These are phyloP conservation scores for Microstegium vimineum DNA, from an alignment of 176 grass and related monocot genomes.

Conservation along the genomic window DNA sequence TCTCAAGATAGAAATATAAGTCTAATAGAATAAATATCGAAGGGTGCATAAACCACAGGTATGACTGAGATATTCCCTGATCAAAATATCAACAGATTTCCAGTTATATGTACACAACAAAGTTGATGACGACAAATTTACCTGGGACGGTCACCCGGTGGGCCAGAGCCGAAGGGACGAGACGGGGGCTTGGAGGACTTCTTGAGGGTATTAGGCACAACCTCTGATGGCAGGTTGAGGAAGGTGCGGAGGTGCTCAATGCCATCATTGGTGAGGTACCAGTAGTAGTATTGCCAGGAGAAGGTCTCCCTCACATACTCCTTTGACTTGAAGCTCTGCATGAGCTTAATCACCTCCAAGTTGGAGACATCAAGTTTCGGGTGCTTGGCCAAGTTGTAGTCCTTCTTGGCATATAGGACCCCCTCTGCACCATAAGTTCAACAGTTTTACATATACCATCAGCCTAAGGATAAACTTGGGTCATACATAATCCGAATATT, in stretches of 20 bases:
- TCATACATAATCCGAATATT: not conserved
- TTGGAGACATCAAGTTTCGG: conserved; percentile 72
- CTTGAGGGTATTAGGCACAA: conserved; percentile 87
- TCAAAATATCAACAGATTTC: not conserved
- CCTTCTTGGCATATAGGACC: conserved; percentile 85
- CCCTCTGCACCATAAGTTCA: conserved; percentile 49
- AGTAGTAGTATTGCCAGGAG: conserved; percentile 90
- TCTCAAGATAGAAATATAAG: not conserved
- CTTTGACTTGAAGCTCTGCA: conserved; percentile 99
- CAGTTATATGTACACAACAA: not conserved
- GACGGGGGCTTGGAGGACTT: conserved; percentile 80
- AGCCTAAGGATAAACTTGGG: not conserved
- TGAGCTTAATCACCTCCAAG: conserved; percentile 92
- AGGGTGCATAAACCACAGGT: not conserved
- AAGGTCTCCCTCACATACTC: conserved; percentile 93
- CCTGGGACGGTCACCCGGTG: conserved; percentile 82
- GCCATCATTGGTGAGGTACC: conserved; percentile 93
- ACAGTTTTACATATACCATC: too few species aligned
- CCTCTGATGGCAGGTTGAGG: conserved; percentile 90
- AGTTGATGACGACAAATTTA: not conserved
- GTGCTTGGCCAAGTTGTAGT: conserved; percentile 95
- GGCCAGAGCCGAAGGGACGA: conserved; percentile 77
- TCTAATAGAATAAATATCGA: too few species aligned
- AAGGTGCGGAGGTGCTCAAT: conserved; percentile 78
- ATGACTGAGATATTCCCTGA: not conserved